Base-by-base conservation (phyloP, 257 asterid genomes). In the Solanum lycopersicoides region DNA sequence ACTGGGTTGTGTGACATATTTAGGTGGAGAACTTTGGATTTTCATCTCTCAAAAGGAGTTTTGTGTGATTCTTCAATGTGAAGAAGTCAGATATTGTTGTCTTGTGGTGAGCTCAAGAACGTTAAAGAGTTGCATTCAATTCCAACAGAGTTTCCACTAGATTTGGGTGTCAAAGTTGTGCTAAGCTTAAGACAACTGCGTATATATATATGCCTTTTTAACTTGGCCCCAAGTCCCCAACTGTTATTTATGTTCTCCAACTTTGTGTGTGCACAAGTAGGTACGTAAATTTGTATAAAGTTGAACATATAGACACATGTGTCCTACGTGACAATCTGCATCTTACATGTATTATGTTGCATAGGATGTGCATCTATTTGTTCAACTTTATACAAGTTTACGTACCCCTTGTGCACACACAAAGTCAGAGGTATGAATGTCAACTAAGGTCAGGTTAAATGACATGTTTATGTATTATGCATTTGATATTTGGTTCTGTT, bases 261-360 rank as follows among this genome's bases (percentile, higher is more conserved):
- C 9, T 6, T 18, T 53, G 23, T 50, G 59, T 53, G 65, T 18
- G n/a, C n/a, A 50, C 21, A 18, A 8, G 2, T 56, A 20, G 66
- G 5, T 59, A 8, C 5, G 1, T 59, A 21, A 59, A 21, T 11
- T 9, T 8, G 41, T 34, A 34, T 16, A n/a, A 8, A 34, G 15
- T 20, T 14, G n/a, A 14, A 21, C 13, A 23, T 7, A n/a, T 60
- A 9, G 3, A 53, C n/a, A 53, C n/a, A 53, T 53, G 10, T n/a
- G n/a, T 53, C 9, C n/a, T 6, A 53, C 10, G 0, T 0, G n/a
- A 53, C 10, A 53, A 53, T 16, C 10, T 18, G 0, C 63, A 18
- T 53, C 63, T 53, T 53, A 53, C n/a, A 53, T 53, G 63, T 18
- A 53, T 18, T 53, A 53, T 53, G 63, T 53, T 53, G n/a, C 63